phyloP scores from a whole-genome alignment of 306 rosid species.

The Sphenostylis stenocarpa region DNA sequence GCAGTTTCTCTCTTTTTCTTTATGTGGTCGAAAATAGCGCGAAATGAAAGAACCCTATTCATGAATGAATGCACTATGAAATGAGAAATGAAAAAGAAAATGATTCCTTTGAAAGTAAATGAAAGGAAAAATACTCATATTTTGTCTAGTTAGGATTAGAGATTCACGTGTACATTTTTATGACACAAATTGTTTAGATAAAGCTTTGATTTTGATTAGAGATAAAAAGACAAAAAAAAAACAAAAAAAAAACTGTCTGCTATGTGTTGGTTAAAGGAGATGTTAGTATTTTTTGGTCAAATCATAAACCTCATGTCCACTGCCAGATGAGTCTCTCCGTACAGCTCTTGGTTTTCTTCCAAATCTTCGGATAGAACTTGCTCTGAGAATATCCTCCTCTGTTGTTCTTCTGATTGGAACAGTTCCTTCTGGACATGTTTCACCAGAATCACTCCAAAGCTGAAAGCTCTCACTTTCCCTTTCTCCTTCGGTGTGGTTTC shows the following conservation, averaged over 20 bases:
- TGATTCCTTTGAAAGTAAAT: neutral
- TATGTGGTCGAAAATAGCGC: neutral
- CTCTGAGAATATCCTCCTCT: slow-evolving; percentile 75
- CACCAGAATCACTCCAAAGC: slow-evolving; percentile 77
- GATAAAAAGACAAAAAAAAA: neutral
- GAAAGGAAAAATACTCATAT: neutral
- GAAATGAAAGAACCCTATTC: slow-evolving; percentile 9
- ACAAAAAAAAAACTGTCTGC: neutral
- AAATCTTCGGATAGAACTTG: slow-evolving; percentile 67
- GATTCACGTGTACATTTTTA: no score
- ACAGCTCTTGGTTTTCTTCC: slow-evolving; percentile 78
- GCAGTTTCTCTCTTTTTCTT: slow-evolving; percentile 22
- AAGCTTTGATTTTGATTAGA: neutral
- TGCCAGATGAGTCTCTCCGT: slow-evolving; percentile 79
- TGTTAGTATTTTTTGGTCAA: neutral
- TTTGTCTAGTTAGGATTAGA: no score
- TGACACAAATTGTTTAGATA: no score
- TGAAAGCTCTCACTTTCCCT: slow-evolving; percentile 52
- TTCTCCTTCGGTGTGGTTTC: slow-evolving; percentile 37
- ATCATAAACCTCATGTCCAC: slow-evolving; percentile 80
- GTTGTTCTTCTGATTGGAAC: slow-evolving; percentile 83
- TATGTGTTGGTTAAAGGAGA: neutral
- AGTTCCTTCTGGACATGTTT: slow-evolving; percentile 85
- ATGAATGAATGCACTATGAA: neutral
- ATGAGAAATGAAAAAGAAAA: neutral